Evolutionary conservation across 768 basidiomycete species (phyloP).

Genomic region (Piloderma croceum): DNA sequence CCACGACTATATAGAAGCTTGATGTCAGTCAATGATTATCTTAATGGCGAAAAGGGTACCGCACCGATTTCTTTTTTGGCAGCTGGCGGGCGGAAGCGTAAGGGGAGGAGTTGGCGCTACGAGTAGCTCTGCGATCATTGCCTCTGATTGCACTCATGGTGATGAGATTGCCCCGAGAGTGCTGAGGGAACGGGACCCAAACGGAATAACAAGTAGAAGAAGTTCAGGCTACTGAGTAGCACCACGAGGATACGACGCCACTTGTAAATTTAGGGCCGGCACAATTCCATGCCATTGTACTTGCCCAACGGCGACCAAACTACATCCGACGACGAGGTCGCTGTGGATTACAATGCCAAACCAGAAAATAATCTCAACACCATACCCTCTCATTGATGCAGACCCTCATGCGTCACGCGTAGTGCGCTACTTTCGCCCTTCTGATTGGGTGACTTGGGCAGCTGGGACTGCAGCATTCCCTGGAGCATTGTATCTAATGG

Average conservation of each 20-base stretch:
- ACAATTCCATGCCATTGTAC: constrained; percentile 7
- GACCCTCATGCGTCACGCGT: constrained; percentile 90
- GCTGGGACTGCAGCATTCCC: constrained; percentile 79
- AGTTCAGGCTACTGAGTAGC: no score
- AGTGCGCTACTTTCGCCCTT: constrained; percentile 79
- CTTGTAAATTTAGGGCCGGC: constrained; percentile 35
- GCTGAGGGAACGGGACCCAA: no score
- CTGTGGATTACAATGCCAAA: constrained; percentile 18
- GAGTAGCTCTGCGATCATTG: constrained; percentile 34
- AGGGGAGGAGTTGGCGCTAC: constrained; percentile 42
- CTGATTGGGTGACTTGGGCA: constrained; percentile 85
- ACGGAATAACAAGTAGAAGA: neutral
- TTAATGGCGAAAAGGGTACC: constrained; percentile 12
- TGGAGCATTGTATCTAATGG: constrained; percentile 72
- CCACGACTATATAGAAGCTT: constrained; percentile 39
- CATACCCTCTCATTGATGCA: constrained; percentile 87
- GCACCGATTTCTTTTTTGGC: constrained; percentile 44
- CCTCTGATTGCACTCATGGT: constrained; percentile 56
- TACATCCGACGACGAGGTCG: neutral
- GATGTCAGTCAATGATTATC: constrained; percentile 9
- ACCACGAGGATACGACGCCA: no score
- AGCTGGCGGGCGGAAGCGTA: constrained; percentile 44
- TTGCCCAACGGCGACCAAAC: neutral
- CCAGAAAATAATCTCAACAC: constrained; percentile 51
- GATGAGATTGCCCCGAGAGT: no score